Base-by-base conservation (phyloP, 495 filamentous ascomycete species). In the Bombardia bombarda region DNA sequence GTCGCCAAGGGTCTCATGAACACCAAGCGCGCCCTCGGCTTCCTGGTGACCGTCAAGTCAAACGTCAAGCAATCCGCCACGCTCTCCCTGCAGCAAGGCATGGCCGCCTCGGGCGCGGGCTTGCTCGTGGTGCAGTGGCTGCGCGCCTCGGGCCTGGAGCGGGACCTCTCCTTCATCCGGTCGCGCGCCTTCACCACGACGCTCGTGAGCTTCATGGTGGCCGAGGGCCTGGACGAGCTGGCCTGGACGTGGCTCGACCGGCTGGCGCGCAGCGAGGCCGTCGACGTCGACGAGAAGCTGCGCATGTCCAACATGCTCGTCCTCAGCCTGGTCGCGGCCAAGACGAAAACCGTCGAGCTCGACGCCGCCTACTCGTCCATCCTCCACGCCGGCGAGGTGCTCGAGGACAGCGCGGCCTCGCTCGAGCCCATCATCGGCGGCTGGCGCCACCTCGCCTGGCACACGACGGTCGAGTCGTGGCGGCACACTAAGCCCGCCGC, bases 91-190 rank as follows among this genome's bases (percentile, higher is more conserved):
- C 38, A 42, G 12, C 48, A 63, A 8, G 55, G 50, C 22, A 62
- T 74, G 51, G 53, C 53, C 30, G 20, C 42, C 3, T 67, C 67
- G 0, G 61, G 63, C 0, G 67, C 69, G 6, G 73, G 62, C 6
- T 49, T 65, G 0, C 58, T 60, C 1, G 65, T 77, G 1, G 31
- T 73, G 3, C 57, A 63, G 23, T 80, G 74, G 74, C 61, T 80
- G 18, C 67, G 69, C 10, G 61, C 73, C 0, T 73, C 68, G 3
- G 72, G 73, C 5, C 45, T 60, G 30, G 65, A 69, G 23, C 57
- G 56, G 1, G 40, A 53, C 7, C 50, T 67, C 0, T 25, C 45
- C 1, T 73, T 76, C 28, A 43, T 72, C 2, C 23, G 37, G 7
- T 32, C 69, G 31, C 4, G 10, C 7, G 1, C 6, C 5, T 63